A percentile compares a stretch with the other conserved stretches of the same genome.
Conservation (phyloP, 345 rosid species). For the Populus nigra region DNA sequence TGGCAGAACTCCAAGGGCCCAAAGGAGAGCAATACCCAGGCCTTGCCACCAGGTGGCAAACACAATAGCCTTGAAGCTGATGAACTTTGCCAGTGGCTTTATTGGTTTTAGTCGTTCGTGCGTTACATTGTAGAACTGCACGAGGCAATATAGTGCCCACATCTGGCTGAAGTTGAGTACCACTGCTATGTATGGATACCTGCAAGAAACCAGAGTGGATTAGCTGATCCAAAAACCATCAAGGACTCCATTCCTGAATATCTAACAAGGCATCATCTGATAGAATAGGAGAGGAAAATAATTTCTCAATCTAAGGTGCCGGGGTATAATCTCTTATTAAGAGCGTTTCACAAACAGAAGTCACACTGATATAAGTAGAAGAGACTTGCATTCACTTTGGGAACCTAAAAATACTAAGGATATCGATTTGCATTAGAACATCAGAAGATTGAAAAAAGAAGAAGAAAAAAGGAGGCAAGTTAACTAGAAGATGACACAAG, state of each 20-base stretch:
- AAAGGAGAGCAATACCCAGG: constrained; percentile 64
- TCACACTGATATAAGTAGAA: too few species aligned
- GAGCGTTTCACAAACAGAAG: too few species aligned
- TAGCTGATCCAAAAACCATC: background rate
- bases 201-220: constrained; percentile 24
- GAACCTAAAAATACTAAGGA: too few species aligned
- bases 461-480: background rate
- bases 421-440: background rate
- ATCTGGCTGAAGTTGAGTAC: constrained; percentile 89
- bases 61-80: constrained; percentile 92
- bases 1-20: constrained; percentile 57
- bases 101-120: constrained; percentile 72
- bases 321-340: too few species aligned
- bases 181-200: constrained; percentile 72
- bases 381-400: too few species aligned
- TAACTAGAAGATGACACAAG: background rate
- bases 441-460: background rate
- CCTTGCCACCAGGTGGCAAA: constrained; percentile 99
- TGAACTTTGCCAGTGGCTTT: constrained; percentile 78
- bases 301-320: background rate
- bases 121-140: constrained; percentile 78
- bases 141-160: constrained; percentile 91
- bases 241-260: background rate
- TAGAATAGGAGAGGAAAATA: background rate
- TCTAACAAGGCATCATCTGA: too few species aligned